Conservation (phyloP, 2,329 filamentous ascomycete species). For the Paracoccidioides lutzii region DNA sequence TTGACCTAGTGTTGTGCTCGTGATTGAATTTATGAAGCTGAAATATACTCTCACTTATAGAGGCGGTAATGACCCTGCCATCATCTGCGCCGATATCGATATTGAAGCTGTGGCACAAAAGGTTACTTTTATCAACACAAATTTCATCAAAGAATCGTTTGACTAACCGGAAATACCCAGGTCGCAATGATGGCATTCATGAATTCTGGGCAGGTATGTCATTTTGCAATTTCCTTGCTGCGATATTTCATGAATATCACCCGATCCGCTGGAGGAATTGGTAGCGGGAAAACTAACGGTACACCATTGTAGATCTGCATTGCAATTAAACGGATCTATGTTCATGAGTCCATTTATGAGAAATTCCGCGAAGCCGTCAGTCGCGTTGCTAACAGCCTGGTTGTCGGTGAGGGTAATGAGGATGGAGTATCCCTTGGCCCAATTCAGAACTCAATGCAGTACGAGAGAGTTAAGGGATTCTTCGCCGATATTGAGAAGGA, state of each 20-base stretch:
- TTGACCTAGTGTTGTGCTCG: not conserved
- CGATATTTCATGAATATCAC: not conserved
- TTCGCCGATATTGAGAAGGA: conserved; percentile 44
- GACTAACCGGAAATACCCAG: conserved; percentile 10
- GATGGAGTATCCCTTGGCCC: conserved; percentile 43
- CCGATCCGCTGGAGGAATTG: not conserved
- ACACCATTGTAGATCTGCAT: conserved; percentile 37
- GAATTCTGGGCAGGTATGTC: conserved; percentile 35
- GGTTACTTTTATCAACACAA: conserved; percentile 9
- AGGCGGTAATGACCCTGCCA: conserved; percentile 45
- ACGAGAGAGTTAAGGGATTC: conserved; percentile 44
- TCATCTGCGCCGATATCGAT: conserved; percentile 42
- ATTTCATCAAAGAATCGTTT: not conserved
- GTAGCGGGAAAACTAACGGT: not conserved
- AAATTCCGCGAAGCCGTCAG: conserved; percentile 38
- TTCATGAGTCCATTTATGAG: conserved; percentile 49
- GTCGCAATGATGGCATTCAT: conserved; percentile 39
- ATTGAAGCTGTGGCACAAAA: conserved; percentile 33
- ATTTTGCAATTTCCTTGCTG: not conserved
- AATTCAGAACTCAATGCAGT: conserved; percentile 54
- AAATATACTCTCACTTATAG: conserved; percentile 1
- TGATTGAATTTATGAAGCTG: not conserved
- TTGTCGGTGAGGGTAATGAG: conserved; percentile 28
- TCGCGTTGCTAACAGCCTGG: conserved; percentile 32
- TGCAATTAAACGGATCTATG: conserved; percentile 46